phyloP scores from a whole-genome alignment of 2,329 filamentous ascomycete genomes.

The Exophiala lecanii-corni region DNA sequence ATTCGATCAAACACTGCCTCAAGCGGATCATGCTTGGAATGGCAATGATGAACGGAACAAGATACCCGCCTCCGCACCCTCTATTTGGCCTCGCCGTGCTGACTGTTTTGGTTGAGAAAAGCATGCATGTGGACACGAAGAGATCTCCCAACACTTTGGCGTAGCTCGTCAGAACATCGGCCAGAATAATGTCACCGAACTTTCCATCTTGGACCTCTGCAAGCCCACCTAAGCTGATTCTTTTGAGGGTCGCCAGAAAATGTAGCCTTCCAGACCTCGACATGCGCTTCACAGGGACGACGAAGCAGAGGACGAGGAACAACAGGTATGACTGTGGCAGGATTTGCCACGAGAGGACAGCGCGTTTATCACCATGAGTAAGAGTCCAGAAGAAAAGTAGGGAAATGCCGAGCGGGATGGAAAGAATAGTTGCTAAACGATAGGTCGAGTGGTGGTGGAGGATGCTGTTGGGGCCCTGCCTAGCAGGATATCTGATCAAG shows the following conservation, averaged over 20 bases:
- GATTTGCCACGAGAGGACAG: slow-evolving; percentile 75
- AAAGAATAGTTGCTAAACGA: slow-evolving; percentile 73
- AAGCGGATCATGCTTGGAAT: slow-evolving; percentile 81
- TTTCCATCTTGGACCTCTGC: slow-evolving; percentile 84
- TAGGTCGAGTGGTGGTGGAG: slow-evolving; percentile 80
- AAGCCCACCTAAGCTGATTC: slow-evolving; percentile 78
- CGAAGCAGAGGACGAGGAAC: slow-evolving; percentile 65
- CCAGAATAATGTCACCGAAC: slow-evolving; percentile 88
- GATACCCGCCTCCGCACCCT: slow-evolving; percentile 69
- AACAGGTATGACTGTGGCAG: slow-evolving; percentile 80
- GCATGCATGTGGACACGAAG: slow-evolving; percentile 89
- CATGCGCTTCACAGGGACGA: slow-evolving; percentile 65
- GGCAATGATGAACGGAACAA: slow-evolving; percentile 80
- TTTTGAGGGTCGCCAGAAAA: slow-evolving; percentile 69
- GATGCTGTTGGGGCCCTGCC: slow-evolving; percentile 63
- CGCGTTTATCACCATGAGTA: slow-evolving; percentile 64
- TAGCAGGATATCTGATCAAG: slow-evolving; percentile 79
- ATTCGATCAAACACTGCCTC: slow-evolving; percentile 88
- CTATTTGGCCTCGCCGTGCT: slow-evolving; percentile 79
- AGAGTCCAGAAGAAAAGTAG: slow-evolving; percentile 78
- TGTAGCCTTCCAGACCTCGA: slow-evolving; percentile 68
- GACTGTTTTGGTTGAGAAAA: slow-evolving; percentile 64
- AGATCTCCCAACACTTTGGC: slow-evolving; percentile 87
- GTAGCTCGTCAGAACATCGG: slow-evolving; percentile 92
- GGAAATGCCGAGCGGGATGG: slow-evolving; percentile 64